A percentile compares a stretch with the other conserved stretches of the same genome.
Evolutionary conservation across 2,329 filamentous ascomycete species (phyloP).

Genomic region (Amauroascus niger): DNA sequence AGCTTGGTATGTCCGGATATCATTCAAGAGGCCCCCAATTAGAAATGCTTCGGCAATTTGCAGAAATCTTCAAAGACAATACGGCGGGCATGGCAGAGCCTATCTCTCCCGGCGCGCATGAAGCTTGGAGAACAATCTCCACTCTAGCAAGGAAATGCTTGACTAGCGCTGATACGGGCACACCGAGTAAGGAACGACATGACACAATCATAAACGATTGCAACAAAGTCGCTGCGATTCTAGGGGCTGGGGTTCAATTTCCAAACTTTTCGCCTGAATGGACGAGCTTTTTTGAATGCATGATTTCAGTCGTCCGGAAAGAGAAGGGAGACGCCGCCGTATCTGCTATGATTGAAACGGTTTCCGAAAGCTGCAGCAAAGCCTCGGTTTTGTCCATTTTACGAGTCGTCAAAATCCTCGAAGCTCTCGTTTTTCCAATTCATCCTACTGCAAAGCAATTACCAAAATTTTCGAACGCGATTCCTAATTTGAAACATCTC

Average conservation of each 20-base stretch:
- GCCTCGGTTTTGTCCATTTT: slow-evolving; percentile 1
- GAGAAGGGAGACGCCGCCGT: slow-evolving; percentile 61
- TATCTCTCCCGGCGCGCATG: slow-evolving; percentile 13
- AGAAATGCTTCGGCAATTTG: slow-evolving; percentile 32
- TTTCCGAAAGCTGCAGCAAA: slow-evolving; percentile 46
- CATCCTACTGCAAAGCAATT: neutral
- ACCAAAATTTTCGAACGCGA: neutral
- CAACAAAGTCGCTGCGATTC: slow-evolving; percentile 56
- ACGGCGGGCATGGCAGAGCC: neutral
- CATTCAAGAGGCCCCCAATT: slow-evolving; percentile 30
- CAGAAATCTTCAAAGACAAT: slow-evolving; percentile 21
- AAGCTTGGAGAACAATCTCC: slow-evolving; percentile 32
- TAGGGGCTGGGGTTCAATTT: slow-evolving; percentile 49
- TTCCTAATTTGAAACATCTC: neutral
- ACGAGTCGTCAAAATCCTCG: slow-evolving; percentile 1
- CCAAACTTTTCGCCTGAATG: slow-evolving; percentile 29
- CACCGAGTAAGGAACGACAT: slow-evolving; percentile 36
- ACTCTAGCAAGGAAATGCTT: slow-evolving; percentile 31
- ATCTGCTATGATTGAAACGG: slow-evolving; percentile 59
- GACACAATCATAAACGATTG: slow-evolving; percentile 53
- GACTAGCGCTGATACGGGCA: slow-evolving; percentile 28
- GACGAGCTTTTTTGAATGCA: slow-evolving; percentile 46
- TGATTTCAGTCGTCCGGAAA: slow-evolving; percentile 48
- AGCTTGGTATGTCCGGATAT: slow-evolving; percentile 28
- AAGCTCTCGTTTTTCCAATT: slow-evolving; percentile 8